Percentiles rank a stretch among this genome's conserved stretches.
These are phyloP conservation scores for Diaporthe sp. DNA, from an alignment of 2,329 filamentous ascomycete genomes.

Conservation along the genomic window DNA sequence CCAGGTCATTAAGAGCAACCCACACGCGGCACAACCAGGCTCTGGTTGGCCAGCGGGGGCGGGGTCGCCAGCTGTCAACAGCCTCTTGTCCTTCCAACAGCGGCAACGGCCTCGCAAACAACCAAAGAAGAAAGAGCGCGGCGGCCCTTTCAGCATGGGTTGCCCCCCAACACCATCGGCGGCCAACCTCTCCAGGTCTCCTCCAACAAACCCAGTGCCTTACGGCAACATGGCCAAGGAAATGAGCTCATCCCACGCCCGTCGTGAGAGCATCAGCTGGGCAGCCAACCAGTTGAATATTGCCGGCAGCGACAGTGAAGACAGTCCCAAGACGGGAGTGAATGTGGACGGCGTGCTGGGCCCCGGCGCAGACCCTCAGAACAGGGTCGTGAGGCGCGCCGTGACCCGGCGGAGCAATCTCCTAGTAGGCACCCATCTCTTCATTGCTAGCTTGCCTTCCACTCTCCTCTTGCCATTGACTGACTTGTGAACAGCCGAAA, in stretches of 20 bases:
- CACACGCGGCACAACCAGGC: conserved; percentile 21
- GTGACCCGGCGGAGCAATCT: conserved; percentile 92
- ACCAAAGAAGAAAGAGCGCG: conserved; percentile 63
- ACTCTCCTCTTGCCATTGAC: conserved; percentile 42
- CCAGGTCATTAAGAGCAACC: conserved; percentile 72
- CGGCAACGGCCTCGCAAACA: conserved; percentile 78
- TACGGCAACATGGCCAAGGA: conserved; percentile 49
- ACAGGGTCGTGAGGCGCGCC: conserved; percentile 82
- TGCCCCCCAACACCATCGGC: conserved; percentile 55
- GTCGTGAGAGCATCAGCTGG: conserved; percentile 90
- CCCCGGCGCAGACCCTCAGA: conserved; percentile 65
- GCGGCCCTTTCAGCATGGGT: conserved; percentile 60
- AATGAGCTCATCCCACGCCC: conserved; percentile 57
- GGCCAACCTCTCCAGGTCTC: conserved; percentile 73
- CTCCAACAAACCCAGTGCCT: conserved; percentile 60
- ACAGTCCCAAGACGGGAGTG: conserved; percentile 62
- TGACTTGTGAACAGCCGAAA: conserved; percentile 76
- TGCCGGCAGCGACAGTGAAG: conserved; percentile 82
- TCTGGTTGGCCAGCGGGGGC: conserved; percentile 56
- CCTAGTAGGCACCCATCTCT: conserved; percentile 67
- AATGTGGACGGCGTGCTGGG: conserved; percentile 57
- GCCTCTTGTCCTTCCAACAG: conserved; percentile 85
- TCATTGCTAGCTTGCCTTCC: not conserved
- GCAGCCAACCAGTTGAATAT: conserved; percentile 91
- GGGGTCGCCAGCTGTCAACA: conserved; percentile 77